Percentiles rank a stretch among this genome's conserved stretches.
Conservation (phyloP, 2,329 filamentous ascomycete genomes). For the Xylaria sp. region DNA sequence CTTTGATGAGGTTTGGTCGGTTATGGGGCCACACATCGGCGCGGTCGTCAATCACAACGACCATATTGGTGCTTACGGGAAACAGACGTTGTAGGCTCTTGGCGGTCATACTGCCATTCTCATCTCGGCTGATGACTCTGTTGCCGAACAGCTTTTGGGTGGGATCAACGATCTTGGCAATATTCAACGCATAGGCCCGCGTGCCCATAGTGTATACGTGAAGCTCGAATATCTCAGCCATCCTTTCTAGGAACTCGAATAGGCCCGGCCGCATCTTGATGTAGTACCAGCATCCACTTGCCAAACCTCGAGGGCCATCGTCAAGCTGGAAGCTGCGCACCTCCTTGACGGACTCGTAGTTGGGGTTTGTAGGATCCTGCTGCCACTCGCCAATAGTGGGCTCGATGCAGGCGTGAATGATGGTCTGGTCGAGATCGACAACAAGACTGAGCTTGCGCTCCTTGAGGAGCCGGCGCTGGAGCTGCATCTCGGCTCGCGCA, state of each 20-base stretch:
- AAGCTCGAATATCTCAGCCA: conserved; percentile 73
- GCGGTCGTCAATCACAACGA: conserved; percentile 96
- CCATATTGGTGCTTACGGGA: conserved; percentile 97
- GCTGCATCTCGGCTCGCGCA: conserved; percentile 79
- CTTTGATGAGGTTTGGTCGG: conserved; percentile 90
- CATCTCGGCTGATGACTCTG: conserved; percentile 92
- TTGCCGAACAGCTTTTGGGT: conserved; percentile 89
- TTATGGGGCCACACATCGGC: conserved; percentile 95
- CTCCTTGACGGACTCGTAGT: conserved; percentile 87
- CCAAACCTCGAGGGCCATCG: conserved; percentile 73
- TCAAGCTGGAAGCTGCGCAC: conserved; percentile 91
- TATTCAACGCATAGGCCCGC: conserved; percentile 89
- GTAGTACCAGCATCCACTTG: conserved; percentile 89
- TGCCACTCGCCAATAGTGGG: conserved; percentile 97
- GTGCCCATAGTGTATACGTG: conserved; percentile 99
- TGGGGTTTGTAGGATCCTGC: conserved; percentile 83
- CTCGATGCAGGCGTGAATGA: conserved; percentile 97
- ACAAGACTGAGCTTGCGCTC: conserved; percentile 88
- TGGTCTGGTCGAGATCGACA: conserved; percentile 96
- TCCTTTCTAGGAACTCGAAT: conserved; percentile 72
- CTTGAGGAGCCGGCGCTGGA: conserved; percentile 80
- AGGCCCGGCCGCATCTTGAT: conserved; percentile 95
- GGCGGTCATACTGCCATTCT: conserved; percentile 89
- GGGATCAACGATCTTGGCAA: conserved; percentile 91
- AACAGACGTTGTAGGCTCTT: conserved; percentile 93